Evolutionary conservation across 306 rosid species (phyloP), one percentile per base, ranked within the genome.

Genomic region (Nissolia schottii): DNA sequence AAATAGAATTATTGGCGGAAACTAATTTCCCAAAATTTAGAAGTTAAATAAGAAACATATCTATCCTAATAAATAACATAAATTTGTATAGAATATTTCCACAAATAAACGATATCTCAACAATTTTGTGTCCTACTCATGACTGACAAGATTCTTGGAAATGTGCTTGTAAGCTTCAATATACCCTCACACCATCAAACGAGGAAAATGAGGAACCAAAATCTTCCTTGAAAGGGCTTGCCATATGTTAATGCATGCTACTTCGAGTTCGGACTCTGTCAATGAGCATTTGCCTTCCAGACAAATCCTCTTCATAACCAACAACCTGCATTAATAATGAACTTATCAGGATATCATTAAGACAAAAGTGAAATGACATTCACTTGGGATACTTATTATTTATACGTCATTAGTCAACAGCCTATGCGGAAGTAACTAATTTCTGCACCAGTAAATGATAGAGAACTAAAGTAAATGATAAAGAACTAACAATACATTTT

Each of bases 201-300:
- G 18, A 22, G 49, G 59, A 61, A 41, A 15, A 29, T 19, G 69
- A 46, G 15, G 24, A 3, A 22, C 74, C 20, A 22, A 31, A 31
- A 38, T 56, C 78, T 23, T 73, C 76, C 29, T 48, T 19, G 7
- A 31, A 13, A 67, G 59, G 51, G 31, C 19, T 63, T 51, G 32
- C 64, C 68, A 58, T 41, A 35, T 35, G 61, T 85, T 76, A 86
- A 43, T 78, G 38, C 84, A 81, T 48, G 82, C 92, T 91, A 76
- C 97, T 79, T 59, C 90, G 85, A 0, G 93, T 91, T 49, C 92
- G 88, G 41, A 89, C 86, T 77, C 84, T 86, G 76, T 93, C 97
- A 64, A 91, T 83, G 45, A 93, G 97, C 96, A 91, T 91, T 83
- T 91, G 94, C 81, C 96, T 84, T 79, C 98, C 98, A 3, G 96